phyloP scores from a whole-genome alignment of 2,329 filamentous ascomycete genomes.

The Penicillium sp. region DNA sequence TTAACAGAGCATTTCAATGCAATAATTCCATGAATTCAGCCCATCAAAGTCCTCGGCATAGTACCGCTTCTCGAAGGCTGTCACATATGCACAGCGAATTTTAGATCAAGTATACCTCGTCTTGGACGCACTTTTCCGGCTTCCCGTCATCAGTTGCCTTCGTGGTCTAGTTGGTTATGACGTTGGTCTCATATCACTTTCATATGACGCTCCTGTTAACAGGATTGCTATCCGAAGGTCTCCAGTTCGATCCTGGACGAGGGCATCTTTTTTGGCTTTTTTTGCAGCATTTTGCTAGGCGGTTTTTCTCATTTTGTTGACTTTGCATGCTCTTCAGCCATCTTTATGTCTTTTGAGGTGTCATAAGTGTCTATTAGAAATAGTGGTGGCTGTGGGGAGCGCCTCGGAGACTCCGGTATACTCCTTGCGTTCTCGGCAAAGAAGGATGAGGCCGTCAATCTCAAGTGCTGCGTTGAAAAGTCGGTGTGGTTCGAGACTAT shows the following conservation, averaged over 20 bases:
- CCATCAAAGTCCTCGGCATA: too few species aligned
- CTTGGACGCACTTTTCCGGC: not conserved
- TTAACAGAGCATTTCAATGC: too few species aligned
- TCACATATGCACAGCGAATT: too few species aligned
- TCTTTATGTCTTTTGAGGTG: not conserved
- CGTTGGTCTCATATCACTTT: conserved; percentile 24
- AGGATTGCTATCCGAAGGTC: conserved; percentile 26
- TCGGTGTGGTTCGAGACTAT: not conserved
- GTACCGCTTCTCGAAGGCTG: too few species aligned
- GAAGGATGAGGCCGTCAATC: not conserved
- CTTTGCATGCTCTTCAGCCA: not conserved
- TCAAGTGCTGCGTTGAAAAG: not conserved
- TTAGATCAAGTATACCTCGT: fast-evolving
- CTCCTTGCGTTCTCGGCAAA: not conserved
- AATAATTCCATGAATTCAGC: too few species aligned
- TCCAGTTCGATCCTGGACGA: conserved; percentile 26
- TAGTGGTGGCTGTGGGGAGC: not conserved
- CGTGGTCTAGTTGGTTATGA: conserved; percentile 27
- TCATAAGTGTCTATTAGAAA: not conserved
- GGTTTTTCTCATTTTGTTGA: too few species aligned
- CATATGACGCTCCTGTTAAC: conserved; percentile 23
- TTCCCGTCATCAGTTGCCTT: conserved; percentile 8
- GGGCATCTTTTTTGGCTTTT: conserved; percentile 13
- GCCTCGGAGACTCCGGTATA: not conserved
- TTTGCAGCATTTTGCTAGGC: not conserved